Evolutionary conservation across 495 filamentous ascomycete species (phyloP).

Genomic region (Aspergillus sclerotioniger): DNA sequence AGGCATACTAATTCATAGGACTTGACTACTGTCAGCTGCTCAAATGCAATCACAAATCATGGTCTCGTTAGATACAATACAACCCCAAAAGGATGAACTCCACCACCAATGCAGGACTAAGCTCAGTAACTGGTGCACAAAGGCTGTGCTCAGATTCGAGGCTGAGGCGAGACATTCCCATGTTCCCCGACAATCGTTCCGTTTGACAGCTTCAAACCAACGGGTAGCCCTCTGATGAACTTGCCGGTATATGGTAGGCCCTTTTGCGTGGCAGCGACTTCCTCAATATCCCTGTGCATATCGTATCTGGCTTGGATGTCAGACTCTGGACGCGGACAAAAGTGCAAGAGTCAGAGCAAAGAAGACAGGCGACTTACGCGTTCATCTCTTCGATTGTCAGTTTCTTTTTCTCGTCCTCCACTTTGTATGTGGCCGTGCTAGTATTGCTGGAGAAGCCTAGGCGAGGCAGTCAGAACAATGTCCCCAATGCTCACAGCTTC

Average conservation of each 20-base stretch:
- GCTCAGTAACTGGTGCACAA: neutral
- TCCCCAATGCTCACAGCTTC: neutral
- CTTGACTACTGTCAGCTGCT: neutral
- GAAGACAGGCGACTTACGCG: constrained; percentile 29
- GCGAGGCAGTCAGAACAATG: constrained; percentile 1
- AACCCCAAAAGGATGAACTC: neutral
- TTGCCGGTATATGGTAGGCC: constrained; percentile 23
- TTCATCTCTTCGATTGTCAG: constrained; percentile 57
- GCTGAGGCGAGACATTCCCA: neutral
- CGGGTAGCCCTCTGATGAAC: constrained; percentile 36
- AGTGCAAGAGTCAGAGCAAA: neutral
- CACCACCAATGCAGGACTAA: neutral
- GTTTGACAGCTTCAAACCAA: constrained; percentile 39
- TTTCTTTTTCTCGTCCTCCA: constrained; percentile 45
- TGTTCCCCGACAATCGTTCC: constrained; percentile 30
- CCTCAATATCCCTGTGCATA: constrained; percentile 48
- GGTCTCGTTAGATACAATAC: neutral
- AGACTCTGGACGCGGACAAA: neutral
- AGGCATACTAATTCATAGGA: neutral
- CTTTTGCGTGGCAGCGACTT: constrained; percentile 29
- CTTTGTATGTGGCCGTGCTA: constrained; percentile 41
- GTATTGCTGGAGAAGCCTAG: constrained; percentile 48
- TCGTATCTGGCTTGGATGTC: constrained; percentile 37
- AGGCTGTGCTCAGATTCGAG: neutral
- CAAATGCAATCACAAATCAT: neutral